phyloP scores from a whole-genome alignment of 805 yeast species.

The Kodamaea sagamina region DNA sequence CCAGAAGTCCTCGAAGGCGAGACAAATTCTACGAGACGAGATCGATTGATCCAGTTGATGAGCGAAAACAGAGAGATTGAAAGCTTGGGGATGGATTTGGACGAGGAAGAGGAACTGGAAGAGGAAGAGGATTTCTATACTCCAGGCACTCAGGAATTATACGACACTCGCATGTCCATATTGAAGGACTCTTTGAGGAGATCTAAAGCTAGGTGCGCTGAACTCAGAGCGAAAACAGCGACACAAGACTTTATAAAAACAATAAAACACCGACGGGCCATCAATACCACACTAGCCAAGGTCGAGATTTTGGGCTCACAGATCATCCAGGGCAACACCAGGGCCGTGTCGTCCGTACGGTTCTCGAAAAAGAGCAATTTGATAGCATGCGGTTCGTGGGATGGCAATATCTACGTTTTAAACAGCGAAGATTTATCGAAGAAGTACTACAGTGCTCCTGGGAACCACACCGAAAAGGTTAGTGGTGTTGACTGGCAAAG shows the following conservation, averaged over 20 bases:
- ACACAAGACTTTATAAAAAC: conserved; percentile 41
- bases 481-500: conserved; percentile 70
- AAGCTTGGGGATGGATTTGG: conserved; percentile 18
- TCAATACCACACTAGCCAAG: conserved; percentile 33
- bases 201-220: conserved; percentile 45
- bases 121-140: conserved; percentile 84
- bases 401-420: conserved; percentile 64
- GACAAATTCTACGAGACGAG: conserved; percentile 59
- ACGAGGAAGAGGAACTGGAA: conserved; percentile 30
- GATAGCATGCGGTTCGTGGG: conserved; percentile 81
- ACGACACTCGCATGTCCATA: conserved; percentile 52
- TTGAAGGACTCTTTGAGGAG: conserved; percentile 51
- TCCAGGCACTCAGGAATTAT: conserved; percentile 63
- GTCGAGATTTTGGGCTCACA: conserved; percentile 66
- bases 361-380: conserved; percentile 39
- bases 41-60: conserved; percentile 53
- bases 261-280: conserved; percentile 48
- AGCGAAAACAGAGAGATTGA: conserved; percentile 15
- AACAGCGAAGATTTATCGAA: conserved; percentile 38
- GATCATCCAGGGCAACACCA: conserved; percentile 52
- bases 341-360: conserved; percentile 67
- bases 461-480: conserved; percentile 62
- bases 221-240: conserved; percentile 30
- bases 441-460: conserved; percentile 29
- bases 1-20: conserved; percentile 63